Evolutionary conservation across 768 basidiomycete species (phyloP).

Genomic region (Naganishia vaughanmartiniae): DNA sequence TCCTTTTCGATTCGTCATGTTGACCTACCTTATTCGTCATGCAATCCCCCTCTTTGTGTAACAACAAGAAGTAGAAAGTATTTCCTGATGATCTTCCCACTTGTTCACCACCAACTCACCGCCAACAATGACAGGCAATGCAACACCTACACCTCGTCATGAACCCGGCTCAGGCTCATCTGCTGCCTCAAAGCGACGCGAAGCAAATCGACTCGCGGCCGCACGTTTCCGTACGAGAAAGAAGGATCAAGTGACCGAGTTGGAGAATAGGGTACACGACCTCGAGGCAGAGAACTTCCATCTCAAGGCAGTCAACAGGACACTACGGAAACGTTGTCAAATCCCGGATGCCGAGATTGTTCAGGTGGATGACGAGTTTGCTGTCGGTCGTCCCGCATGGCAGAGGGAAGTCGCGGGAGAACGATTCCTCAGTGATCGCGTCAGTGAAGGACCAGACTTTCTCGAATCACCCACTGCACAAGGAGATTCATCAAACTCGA

Average conservation of each 20-base stretch:
- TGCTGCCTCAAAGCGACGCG: conserved; percentile 38
- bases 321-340: conserved; percentile 4
- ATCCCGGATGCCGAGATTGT: conserved; percentile 13
- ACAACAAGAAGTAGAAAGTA: too few species aligned
- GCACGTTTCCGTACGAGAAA: conserved; percentile 49
- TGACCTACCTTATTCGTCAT: too few species aligned
- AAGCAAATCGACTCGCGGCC: conserved; percentile 49
- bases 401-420: conserved; percentile 19
- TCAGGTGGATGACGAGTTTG: conserved; percentile 21
- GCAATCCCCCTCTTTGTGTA: too few species aligned
- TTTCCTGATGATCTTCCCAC: not conserved
- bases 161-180: not conserved
- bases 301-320: conserved; percentile 23
- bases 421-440: conserved; percentile 16
- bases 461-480: not conserved
- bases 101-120: not conserved
- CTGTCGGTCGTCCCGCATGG: conserved; percentile 7
- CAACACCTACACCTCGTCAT: conserved; percentile 1
- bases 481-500: not conserved
- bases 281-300: conserved; percentile 42
- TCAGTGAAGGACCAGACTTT: conserved; percentile 14
- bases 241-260: conserved; percentile 49
- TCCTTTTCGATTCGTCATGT: too few species aligned
- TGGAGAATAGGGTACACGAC: conserved; percentile 42
- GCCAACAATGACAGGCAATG: conserved; percentile 18